These are phyloP conservation scores for Aspergillus melleus DNA, from an alignment of 2,329 filamentous ascomycete genomes.

Conservation along the genomic window DNA sequence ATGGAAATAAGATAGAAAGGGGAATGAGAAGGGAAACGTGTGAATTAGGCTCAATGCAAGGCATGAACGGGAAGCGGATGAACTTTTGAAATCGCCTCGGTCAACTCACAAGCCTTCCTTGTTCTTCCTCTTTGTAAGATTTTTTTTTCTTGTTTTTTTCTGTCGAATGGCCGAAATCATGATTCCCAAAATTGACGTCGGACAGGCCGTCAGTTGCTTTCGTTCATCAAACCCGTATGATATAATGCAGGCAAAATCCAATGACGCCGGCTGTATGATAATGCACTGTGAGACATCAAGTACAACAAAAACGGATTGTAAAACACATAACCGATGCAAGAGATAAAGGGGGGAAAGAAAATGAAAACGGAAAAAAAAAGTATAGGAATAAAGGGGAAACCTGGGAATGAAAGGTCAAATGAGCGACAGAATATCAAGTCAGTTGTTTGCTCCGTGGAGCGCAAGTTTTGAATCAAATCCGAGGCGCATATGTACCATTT, in stretches of 20 bases:
- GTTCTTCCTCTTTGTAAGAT: neutral
- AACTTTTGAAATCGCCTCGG: slow-evolving; percentile 5
- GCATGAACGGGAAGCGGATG: slow-evolving; percentile 5
- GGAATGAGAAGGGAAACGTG: neutral
- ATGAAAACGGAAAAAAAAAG: slow-evolving; percentile 17
- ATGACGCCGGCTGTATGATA: slow-evolving; percentile 23
- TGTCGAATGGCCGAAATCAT: neutral
- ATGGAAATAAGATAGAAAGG: slow-evolving; percentile 4
- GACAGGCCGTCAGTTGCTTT: slow-evolving; percentile 12
- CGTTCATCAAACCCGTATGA: slow-evolving; percentile 8
- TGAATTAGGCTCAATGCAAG: slow-evolving; percentile 11
- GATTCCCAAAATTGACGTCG: slow-evolving; percentile 7
- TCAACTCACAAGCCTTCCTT: neutral
- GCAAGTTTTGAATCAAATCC: slow-evolving; percentile 3
- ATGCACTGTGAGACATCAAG: slow-evolving; percentile 16
- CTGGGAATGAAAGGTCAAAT: slow-evolving; percentile 10
- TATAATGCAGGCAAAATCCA: slow-evolving; percentile 15
- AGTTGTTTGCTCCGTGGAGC: neutral
- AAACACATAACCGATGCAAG: neutral
- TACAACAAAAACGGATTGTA: slow-evolving; percentile 12
- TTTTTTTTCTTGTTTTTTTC: neutral
- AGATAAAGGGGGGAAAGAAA: neutral
- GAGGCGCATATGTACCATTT: slow-evolving; percentile 8
- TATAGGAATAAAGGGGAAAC: slow-evolving; percentile 4
- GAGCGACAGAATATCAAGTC: slow-evolving; percentile 13